Evolutionary conservation across 2,329 filamentous ascomycete genomes (phyloP).

Genomic region (Apiospora pterosperma): DNA sequence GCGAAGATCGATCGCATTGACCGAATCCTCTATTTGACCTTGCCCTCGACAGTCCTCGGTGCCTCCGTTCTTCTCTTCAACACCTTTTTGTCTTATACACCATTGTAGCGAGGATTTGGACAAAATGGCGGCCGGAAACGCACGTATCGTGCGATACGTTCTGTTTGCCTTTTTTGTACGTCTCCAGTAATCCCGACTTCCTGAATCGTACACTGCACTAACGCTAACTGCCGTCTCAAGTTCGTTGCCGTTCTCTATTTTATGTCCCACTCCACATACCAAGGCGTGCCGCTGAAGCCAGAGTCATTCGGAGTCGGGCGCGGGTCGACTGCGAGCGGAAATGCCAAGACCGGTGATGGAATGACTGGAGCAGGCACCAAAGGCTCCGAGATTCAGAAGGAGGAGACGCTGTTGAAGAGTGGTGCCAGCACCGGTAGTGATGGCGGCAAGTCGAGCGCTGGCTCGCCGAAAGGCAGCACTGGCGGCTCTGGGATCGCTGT

Average conservation of each 20-base stretch:
- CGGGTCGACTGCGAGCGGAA: constrained; percentile 18
- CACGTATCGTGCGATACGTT: constrained; percentile 74
- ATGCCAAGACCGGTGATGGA: constrained; percentile 13
- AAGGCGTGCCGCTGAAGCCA: constrained; percentile 43
- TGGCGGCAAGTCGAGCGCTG: constrained; percentile 10
- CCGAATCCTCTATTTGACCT: neutral
- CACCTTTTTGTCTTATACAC: neutral
- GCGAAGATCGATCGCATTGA: constrained; percentile 7
- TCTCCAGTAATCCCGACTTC: neutral
- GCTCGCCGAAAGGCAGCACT: constrained; percentile 20
- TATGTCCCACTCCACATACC: constrained; percentile 59
- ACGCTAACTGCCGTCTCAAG: constrained; percentile 32
- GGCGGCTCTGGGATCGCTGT: constrained; percentile 18
- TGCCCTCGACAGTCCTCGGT: neutral
- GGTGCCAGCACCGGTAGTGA: constrained; percentile 9
- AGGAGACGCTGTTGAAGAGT: constrained; percentile 11
- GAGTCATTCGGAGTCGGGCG: constrained; percentile 23
- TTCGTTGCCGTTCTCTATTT: constrained; percentile 76
- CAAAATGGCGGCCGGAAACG: constrained; percentile 63
- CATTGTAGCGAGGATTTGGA: constrained; percentile 1
- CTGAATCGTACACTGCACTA: neutral
- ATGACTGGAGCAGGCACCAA: constrained; percentile 20
- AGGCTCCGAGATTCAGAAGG: constrained; percentile 12
- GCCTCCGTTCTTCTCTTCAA: neutral
- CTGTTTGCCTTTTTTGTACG: constrained; percentile 81